Conservation (phyloP, 208 protist genomes). For the Trypanosomatidae sp. region DNA sequence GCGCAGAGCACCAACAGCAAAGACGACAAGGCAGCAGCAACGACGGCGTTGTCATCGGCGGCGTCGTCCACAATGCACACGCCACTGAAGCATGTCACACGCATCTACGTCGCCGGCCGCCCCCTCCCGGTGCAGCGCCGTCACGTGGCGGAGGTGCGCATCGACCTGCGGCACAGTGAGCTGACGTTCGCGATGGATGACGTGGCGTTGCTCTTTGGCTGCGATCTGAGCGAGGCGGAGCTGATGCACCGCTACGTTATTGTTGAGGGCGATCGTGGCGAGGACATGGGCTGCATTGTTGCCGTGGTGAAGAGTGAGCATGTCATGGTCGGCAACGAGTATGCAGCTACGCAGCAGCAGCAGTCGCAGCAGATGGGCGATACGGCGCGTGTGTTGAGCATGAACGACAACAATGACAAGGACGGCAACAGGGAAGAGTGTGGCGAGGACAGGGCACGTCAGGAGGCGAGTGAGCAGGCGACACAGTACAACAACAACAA, state of each 20-base stretch:
- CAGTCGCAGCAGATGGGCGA: no score
- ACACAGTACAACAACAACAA: not conserved
- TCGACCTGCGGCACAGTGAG: conserved; percentile 31
- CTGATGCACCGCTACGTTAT: conserved; percentile 46
- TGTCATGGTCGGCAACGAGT: no score
- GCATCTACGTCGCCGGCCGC: conserved; percentile 35
- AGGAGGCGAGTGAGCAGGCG: conserved; percentile 2
- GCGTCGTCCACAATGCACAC: not conserved
- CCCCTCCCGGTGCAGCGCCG: conserved; percentile 25
- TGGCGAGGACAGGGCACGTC: no score
- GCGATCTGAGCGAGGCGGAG: conserved; percentile 17
- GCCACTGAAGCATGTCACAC: not conserved
- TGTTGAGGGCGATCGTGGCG: conserved; percentile 72
- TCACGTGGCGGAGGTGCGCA: conserved; percentile 35
- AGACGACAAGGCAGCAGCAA: not conserved
- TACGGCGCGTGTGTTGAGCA: no score
- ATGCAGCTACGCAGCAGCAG: no score
- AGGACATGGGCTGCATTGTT: conserved; percentile 54
- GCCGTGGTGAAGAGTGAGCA: conserved; percentile 13
- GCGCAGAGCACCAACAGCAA: not conserved
- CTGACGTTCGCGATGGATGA: conserved; percentile 31
- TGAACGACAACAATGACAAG: not conserved
- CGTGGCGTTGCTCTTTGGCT: conserved; percentile 22
- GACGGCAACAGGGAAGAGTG: no score
- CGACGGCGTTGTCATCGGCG: not conserved